These are phyloP conservation scores for Sclerotinia borealis DNA, from an alignment of 2,329 filamentous ascomycete species.

Conservation along the genomic window DNA sequence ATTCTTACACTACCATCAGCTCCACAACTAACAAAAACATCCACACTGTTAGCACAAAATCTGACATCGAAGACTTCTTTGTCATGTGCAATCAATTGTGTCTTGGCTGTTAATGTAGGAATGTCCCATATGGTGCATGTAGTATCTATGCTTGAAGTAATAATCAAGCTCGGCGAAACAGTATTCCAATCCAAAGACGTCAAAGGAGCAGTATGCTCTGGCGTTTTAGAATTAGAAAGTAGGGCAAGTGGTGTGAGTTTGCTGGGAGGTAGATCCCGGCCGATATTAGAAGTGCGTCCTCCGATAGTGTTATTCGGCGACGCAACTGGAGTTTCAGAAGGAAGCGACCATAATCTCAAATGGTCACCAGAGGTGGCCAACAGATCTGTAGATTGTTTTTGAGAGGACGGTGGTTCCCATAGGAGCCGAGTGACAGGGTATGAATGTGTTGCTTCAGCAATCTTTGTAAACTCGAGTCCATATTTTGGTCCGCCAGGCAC, in stretches of 20 bases:
- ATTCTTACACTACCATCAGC: conserved; percentile 97
- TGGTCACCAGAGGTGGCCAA: conserved; percentile 94
- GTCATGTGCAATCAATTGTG: conserved; percentile 95
- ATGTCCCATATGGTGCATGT: conserved; percentile 99
- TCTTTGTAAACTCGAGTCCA: conserved; percentile 82
- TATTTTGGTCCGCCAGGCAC: conserved; percentile 65
- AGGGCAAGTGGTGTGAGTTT: conserved; percentile 91
- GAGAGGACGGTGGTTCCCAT: conserved; percentile 92
- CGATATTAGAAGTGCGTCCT: conserved; percentile 55
- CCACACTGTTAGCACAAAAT: conserved; percentile 97
- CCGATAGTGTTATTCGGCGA: conserved; percentile 57
- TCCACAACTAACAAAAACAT: conserved; percentile 96
- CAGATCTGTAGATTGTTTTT: conserved; percentile 92
- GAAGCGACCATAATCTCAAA: conserved; percentile 87
- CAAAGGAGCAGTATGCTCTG: conserved; percentile 92
- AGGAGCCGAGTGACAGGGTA: conserved; percentile 93
- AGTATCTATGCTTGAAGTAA: conserved; percentile 97
- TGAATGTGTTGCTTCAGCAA: conserved; percentile 94
- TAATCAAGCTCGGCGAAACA: conserved; percentile 92
- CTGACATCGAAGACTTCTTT: conserved; percentile 98
- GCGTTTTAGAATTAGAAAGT: conserved; percentile 95
- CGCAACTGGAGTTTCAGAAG: conserved; percentile 53
- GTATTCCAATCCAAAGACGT: conserved; percentile 98
- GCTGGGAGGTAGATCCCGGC: conserved; percentile 51
- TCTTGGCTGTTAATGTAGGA: conserved; percentile 93